phyloP scores from a whole-genome alignment of 371 early-diverging fungal species.

The Apophysomyces variabilis region DNA sequence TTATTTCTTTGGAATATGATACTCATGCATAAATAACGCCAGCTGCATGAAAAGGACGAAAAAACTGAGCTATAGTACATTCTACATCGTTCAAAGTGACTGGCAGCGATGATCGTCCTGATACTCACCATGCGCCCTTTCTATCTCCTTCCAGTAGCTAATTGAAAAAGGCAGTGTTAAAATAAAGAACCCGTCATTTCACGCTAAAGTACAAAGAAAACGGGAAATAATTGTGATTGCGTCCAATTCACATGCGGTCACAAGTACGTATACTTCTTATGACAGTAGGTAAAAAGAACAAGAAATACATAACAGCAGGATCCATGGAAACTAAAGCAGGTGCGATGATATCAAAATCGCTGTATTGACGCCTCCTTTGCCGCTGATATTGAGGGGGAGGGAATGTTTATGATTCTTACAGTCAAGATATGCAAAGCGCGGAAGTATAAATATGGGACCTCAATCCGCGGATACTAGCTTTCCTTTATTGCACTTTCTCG shows the following conservation, averaged over 20 bases:
- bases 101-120: too few relatives aligned
- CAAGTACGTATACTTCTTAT: slow-evolving; percentile 4
- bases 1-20: too few relatives aligned
- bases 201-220: not conserved
- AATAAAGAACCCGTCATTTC: not conserved
- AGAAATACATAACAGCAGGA: not conserved
- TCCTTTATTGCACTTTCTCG: not conserved
- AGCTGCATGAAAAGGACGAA: too few relatives aligned
- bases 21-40: too few relatives aligned
- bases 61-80: too few relatives aligned
- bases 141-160: not conserved
- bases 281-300: not conserved
- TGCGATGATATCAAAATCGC: not conserved
- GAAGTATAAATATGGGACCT: slow-evolving; percentile 6
- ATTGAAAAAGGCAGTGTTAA: not conserved
- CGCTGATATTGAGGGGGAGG: not conserved
- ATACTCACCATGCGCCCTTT: too few relatives aligned
- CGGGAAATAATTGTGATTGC: not conserved
- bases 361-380: not conserved
- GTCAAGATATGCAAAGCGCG: slow-evolving; percentile 6
- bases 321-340: not conserved
- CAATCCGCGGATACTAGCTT: not conserved
- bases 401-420: not conserved
- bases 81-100: too few relatives aligned
- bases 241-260: slow-evolving; percentile 7